Evolutionary conservation across 768 basidiomycete species (phyloP).

Genomic region (Dioszegia aurantiaca): DNA sequence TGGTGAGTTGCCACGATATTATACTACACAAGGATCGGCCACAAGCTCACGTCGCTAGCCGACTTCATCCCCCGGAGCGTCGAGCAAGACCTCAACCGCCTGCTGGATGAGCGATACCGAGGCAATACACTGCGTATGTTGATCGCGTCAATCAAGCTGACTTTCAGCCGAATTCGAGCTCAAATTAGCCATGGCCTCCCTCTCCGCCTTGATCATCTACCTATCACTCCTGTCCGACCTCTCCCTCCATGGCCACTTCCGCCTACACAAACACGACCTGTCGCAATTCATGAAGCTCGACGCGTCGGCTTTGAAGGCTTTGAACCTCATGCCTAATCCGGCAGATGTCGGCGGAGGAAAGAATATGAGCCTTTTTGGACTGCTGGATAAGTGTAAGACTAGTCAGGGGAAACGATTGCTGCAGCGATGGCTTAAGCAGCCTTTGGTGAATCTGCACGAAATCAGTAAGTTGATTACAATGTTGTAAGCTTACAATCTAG

Average conservation of each 20-base stretch:
- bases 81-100: constrained; percentile 70
- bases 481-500: neutral
- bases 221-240: constrained; percentile 74
- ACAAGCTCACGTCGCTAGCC: constrained; percentile 56
- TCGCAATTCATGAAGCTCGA: constrained; percentile 94
- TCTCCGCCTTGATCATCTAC: constrained; percentile 78
- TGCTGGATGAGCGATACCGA: constrained; percentile 59
- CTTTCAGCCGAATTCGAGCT: constrained; percentile 71
- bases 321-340: constrained; percentile 75
- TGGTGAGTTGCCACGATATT: constrained; percentile 55
- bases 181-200: constrained; percentile 72
- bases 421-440: constrained; percentile 92
- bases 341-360: constrained; percentile 66
- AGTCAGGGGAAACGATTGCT: constrained; percentile 85
- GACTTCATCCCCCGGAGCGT: constrained; percentile 80
- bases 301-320: constrained; percentile 84
- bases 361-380: constrained; percentile 80
- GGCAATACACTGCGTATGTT: constrained; percentile 61
- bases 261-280: constrained; percentile 80
- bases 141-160: neutral
- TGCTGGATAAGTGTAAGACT: constrained; percentile 94
- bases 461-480: constrained; percentile 63
- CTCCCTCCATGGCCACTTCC: constrained; percentile 74
- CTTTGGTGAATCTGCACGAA: constrained; percentile 81
- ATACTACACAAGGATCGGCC: neutral